phyloP scores from a whole-genome alignment of 805 yeast species.

The Metschnikowia corniflorae region DNA sequence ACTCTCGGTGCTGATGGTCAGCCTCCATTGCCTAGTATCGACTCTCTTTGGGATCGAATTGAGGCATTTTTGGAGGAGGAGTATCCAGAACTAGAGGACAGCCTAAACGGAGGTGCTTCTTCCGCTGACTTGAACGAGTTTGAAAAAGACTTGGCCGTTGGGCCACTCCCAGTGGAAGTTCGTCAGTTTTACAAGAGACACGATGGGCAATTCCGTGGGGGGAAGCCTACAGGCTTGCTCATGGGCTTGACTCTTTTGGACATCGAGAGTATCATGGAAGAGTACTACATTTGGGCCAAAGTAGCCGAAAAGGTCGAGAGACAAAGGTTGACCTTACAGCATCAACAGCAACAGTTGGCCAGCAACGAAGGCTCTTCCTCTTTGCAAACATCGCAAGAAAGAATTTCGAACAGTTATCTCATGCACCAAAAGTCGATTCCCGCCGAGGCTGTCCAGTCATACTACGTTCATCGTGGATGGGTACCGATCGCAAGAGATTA shows the following conservation, averaged over 20 bases:
- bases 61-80: slow-evolving; percentile 43
- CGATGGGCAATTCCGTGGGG: slow-evolving; percentile 46
- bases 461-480: slow-evolving; percentile 22
- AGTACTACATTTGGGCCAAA: slow-evolving; percentile 39
- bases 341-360: slow-evolving; percentile 23
- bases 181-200: slow-evolving; percentile 44
- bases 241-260: slow-evolving; percentile 43
- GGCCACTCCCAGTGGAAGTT: slow-evolving; percentile 41
- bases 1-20: slow-evolving; percentile 15
- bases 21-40: slow-evolving; percentile 29
- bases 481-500: slow-evolving; percentile 18
- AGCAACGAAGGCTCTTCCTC: slow-evolving; percentile 11
- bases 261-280: slow-evolving; percentile 41
- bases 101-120: slow-evolving; percentile 41
- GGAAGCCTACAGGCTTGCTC: slow-evolving; percentile 43
- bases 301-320: slow-evolving; percentile 40
- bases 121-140: slow-evolving; percentile 46
- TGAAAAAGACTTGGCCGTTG: slow-evolving; percentile 42
- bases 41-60: slow-evolving; percentile 42
- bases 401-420: slow-evolving; percentile 16
- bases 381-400: slow-evolving; percentile 10
- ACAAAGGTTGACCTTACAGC: slow-evolving; percentile 30
- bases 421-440: slow-evolving; percentile 21
- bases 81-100: slow-evolving; percentile 44
- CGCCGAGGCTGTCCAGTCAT: slow-evolving; percentile 18